A percentile compares a stretch with the other conserved stretches of the same genome.
Conservation (phyloP, 2,329 filamentous ascomycete genomes). For the Aspergillus terreus region DNA sequence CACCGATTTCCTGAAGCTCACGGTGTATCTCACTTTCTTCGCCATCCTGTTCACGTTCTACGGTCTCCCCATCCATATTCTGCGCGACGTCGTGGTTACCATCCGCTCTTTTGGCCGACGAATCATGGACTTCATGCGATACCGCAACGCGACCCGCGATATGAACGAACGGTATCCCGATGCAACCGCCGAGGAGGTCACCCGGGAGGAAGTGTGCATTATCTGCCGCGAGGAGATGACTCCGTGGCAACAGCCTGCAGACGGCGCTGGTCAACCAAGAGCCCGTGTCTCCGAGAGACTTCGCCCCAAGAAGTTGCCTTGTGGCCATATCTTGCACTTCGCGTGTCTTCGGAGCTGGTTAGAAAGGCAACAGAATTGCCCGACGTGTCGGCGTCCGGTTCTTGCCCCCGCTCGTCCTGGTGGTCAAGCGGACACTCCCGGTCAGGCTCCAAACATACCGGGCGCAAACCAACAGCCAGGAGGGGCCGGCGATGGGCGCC, state of each 20-base stretch:
- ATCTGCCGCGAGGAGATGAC: slow-evolving; percentile 97
- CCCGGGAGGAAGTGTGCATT: slow-evolving; percentile 88
- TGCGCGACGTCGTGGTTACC: slow-evolving; percentile 92
- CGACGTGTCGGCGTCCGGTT: slow-evolving; percentile 85
- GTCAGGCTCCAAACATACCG: slow-evolving; percentile 27
- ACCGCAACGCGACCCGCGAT: slow-evolving; percentile 84
- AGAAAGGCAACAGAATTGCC: slow-evolving; percentile 94
- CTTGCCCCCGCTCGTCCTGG: slow-evolving; percentile 45
- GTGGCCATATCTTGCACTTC: slow-evolving; percentile 91
- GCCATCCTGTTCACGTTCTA: slow-evolving; percentile 90
- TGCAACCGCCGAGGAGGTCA: slow-evolving; percentile 80
- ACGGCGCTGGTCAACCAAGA: slow-evolving; percentile 31
- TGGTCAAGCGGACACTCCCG: slow-evolving; percentile 26
- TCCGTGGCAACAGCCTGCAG: slow-evolving; percentile 61
- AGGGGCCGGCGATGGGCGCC: slow-evolving; percentile 36
- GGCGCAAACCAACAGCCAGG: slow-evolving; percentile 37
- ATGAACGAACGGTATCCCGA: slow-evolving; percentile 92
- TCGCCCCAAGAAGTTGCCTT: slow-evolving; percentile 92
- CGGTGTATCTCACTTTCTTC: slow-evolving; percentile 89
- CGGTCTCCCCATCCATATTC: slow-evolving; percentile 92
- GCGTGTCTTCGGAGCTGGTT: slow-evolving; percentile 95
- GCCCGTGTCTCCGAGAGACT: slow-evolving; percentile 68
- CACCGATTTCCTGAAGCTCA: slow-evolving; percentile 85
- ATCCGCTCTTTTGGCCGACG: slow-evolving; percentile 87
- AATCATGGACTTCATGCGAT: slow-evolving; percentile 82